Evolutionary conservation across 805 yeast genomes (phyloP).

Genomic region (Debaryomyces tyrocola): DNA sequence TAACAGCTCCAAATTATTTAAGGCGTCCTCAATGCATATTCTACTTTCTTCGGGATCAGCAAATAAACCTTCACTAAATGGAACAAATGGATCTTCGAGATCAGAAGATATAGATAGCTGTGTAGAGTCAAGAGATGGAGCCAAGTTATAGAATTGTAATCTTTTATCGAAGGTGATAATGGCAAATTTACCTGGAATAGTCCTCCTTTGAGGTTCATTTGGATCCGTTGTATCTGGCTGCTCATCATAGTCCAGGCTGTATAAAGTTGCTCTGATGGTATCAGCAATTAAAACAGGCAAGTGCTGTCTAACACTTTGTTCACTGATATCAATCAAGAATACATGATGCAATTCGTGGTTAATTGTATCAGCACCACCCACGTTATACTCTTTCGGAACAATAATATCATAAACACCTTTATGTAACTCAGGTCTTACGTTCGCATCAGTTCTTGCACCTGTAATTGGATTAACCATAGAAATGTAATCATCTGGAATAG

Average conservation of each 20-base stretch:
- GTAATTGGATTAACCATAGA: conserved; percentile 57
- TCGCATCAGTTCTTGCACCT: conserved; percentile 64
- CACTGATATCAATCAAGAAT: conserved; percentile 69
- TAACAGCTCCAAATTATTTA: conserved; percentile 56
- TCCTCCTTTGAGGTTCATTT: conserved; percentile 33
- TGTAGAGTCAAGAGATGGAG: conserved; percentile 54
- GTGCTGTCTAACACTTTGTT: conserved; percentile 56
- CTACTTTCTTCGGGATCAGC: conserved; percentile 73
- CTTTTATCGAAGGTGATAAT: conserved; percentile 74
- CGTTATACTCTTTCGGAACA: conserved; percentile 74
- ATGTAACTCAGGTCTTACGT: conserved; percentile 70
- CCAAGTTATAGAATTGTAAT: conserved; percentile 71
- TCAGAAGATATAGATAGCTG: conserved; percentile 65
- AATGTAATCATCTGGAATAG: conserved; percentile 65
- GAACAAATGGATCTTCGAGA: conserved; percentile 77
- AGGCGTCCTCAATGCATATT: conserved; percentile 62
- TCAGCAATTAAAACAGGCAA: conserved; percentile 66
- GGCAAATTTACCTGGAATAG: conserved; percentile 48
- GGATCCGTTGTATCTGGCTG: conserved; percentile 15
- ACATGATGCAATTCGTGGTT: conserved; percentile 63
- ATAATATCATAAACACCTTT: conserved; percentile 83
- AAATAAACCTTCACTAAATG: conserved; percentile 73
- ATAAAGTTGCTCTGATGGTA: conserved; percentile 60
- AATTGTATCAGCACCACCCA: conserved; percentile 29
- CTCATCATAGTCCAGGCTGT: conserved; percentile 5